Percentiles rank a stretch among this genome's conserved stretches.
Evolutionary conservation across 2,329 filamentous ascomycete species (phyloP).

Genomic region (Ilyonectria mors-panacis): DNA sequence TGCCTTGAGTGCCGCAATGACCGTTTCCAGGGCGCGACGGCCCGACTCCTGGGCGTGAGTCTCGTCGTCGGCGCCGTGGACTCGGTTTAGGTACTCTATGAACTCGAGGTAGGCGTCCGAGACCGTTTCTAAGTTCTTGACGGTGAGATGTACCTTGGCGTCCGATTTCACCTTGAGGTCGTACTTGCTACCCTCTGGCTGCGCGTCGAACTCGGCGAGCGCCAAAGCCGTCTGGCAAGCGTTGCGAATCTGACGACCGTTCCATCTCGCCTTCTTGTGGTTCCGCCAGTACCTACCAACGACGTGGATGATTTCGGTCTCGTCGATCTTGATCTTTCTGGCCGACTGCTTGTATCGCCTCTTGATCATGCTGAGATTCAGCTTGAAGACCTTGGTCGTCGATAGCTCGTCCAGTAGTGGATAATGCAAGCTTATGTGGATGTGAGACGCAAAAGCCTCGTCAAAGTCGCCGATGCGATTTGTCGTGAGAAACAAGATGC

Average conservation of each 20-base stretch:
- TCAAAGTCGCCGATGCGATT: slow-evolving; percentile 24
- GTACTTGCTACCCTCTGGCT: too few species aligned
- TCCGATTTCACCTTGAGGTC: too few species aligned
- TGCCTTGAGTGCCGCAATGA: too few species aligned
- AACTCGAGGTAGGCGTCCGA: too few species aligned
- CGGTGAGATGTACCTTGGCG: too few species aligned
- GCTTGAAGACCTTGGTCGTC: slow-evolving; percentile 24
- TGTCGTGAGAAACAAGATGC: slow-evolving; percentile 23
- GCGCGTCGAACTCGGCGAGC: slow-evolving; percentile 22
- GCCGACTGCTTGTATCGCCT: too few species aligned
- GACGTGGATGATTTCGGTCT: not conserved
- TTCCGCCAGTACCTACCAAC: not conserved
- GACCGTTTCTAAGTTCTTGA: too few species aligned
- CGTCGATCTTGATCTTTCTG: too few species aligned
- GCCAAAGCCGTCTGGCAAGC: slow-evolving; percentile 31
- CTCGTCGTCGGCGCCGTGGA: too few species aligned
- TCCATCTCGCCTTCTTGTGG: slow-evolving; percentile 58
- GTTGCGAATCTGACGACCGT: slow-evolving; percentile 39
- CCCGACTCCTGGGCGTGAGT: too few species aligned
- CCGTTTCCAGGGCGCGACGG: too few species aligned
- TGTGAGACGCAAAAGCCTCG: slow-evolving; percentile 49
- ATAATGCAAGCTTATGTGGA: slow-evolving; percentile 44
- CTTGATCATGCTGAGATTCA: slow-evolving; percentile 37
- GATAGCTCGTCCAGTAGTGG: slow-evolving; percentile 2
- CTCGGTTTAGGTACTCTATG: too few species aligned